Base-by-base conservation (phyloP, 2,329 filamentous ascomycete genomes). In the Colletotrichum karsti region DNA sequence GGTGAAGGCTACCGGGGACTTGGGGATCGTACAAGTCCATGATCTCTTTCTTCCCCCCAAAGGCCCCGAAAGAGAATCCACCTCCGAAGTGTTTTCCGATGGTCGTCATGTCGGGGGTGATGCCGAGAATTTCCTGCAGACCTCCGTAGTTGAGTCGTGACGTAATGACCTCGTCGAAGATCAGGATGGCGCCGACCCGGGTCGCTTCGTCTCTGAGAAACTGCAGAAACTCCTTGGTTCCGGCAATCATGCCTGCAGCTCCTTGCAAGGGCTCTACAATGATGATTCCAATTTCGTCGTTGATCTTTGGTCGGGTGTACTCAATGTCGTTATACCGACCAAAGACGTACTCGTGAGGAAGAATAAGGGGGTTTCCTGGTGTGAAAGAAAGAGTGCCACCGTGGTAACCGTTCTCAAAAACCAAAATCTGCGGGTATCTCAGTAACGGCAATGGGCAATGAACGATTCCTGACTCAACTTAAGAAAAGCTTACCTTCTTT, bases 141-240 rank as follows among this genome's bases (percentile, higher is more conserved):
- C 91, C 90, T 7, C 82, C 78, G 2, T 80, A 79, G 18, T 81
- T 77, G 28, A 92, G 77, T 2, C 91, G 83, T 4, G 87, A 90
- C 0, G 90, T 92, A 85, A 92, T 91, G 6, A 93, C 91, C 77
- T 93, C 91, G 74, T 93, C 91, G 13, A 92, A 79, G 37, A 93
- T 88, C 70, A 93, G 84, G 1, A 93, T 65, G 0, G 87, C 87
- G 2, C 85, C 86, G 37, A 66, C 20, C 6, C 69, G 62, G 3
- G 57, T 69, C 1, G 69, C 62, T 22, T 69, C 69, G 18, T 66
- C 54, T 10, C 67, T 41, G 35, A 70, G 62, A 20, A 69, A 63
- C 4, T 54, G 53, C 18, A 70, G 50, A 70, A 92, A 92, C 18
- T 83, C 82, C 2, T 54, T 58, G 0, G 77, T 80, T 0, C 81